Base-by-base conservation (phyloP, 140 eudicot species). In the Flaveria floridana region DNA sequence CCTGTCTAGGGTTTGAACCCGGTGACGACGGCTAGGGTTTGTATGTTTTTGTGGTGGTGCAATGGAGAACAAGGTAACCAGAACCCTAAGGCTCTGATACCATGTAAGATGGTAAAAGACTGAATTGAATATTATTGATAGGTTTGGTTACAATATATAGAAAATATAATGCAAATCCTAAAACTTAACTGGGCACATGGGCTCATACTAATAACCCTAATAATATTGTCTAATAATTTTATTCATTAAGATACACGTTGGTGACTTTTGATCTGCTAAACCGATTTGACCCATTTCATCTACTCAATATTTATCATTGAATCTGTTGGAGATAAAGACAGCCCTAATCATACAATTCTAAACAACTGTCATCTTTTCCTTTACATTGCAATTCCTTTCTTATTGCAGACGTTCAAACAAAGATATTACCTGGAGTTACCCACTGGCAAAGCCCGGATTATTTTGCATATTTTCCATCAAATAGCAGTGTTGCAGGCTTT, bases 401-500 rank as follows among this genome's bases (percentile, higher is more conserved):
- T 62, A 11, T 72, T 14, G 55, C 87, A 94, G 99, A 94, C 79
- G 89, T 94, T 80, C 80, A 86, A 70, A 69, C 82, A 23, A 91
- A 91, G 78, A 94, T 94, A 80, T 76, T 94, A 50, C 99, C 97
- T 30, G 99, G 99, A 23, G 97, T 94, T 50, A 94, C 99, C 30
- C 99, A 94, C 70, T 94, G 99, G 99, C 99, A 94, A 79, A 94
- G 99, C 83, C 99, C 99, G 15, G 87, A 83, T 41, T 94, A 52
- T 75, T 94, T 82, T 76, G 96, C 96, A 5, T 94, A 88, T 82
- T 94, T 80, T 71, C 92, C 99, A 21, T 82, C 91, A 8, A 94
- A 94, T 76, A 88, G 99, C 81, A 94, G 99, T 34, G 86, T 86
- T 18, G 97, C 99, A 9, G 97, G 99, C 18, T 94, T 94, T 80